These are phyloP conservation scores for Ophiognomonia clavigignenti-juglandacearum DNA, from an alignment of 2,329 filamentous ascomycete species.

Conservation along the genomic window DNA sequence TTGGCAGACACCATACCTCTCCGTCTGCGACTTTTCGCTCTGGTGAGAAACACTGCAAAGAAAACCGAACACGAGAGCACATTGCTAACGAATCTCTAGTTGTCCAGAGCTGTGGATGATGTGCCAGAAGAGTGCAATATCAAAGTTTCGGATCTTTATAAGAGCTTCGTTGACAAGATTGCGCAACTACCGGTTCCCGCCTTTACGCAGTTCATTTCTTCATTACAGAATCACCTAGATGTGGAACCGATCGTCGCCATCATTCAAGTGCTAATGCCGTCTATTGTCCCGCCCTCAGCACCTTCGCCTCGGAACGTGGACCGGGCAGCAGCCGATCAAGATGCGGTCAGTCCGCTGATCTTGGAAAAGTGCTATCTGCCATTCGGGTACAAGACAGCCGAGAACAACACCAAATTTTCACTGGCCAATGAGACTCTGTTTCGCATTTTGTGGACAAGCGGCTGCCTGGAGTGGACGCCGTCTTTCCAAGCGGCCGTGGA, in stretches of 20 bases:
- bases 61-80: neutral
- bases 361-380: slow-evolving; percentile 59
- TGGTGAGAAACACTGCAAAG: slow-evolving; percentile 34
- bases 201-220: slow-evolving; percentile 51
- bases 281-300: slow-evolving; percentile 37
- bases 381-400: slow-evolving; percentile 56
- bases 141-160: slow-evolving; percentile 51
- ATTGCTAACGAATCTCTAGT: slow-evolving; percentile 22
- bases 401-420: slow-evolving; percentile 70
- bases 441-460: slow-evolving; percentile 41
- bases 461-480: slow-evolving; percentile 29
- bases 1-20: slow-evolving; percentile 53
- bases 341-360: slow-evolving; percentile 39
- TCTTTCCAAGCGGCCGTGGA: slow-evolving; percentile 35
- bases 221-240: slow-evolving; percentile 31
- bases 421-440: slow-evolving; percentile 63
- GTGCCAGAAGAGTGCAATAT: slow-evolving; percentile 34
- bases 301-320: slow-evolving; percentile 38
- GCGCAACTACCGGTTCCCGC: slow-evolving; percentile 52
- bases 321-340: slow-evolving; percentile 28
- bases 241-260: slow-evolving; percentile 38
- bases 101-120: slow-evolving; percentile 43
- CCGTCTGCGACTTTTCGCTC: slow-evolving; percentile 57
- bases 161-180: slow-evolving; percentile 51
- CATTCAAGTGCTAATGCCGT: slow-evolving; percentile 38